Evolutionary conservation across 2,329 filamentous ascomycete genomes (phyloP), one percentile per base, ranked within the genome.

Genomic region (Alternaria ventricosa): DNA sequence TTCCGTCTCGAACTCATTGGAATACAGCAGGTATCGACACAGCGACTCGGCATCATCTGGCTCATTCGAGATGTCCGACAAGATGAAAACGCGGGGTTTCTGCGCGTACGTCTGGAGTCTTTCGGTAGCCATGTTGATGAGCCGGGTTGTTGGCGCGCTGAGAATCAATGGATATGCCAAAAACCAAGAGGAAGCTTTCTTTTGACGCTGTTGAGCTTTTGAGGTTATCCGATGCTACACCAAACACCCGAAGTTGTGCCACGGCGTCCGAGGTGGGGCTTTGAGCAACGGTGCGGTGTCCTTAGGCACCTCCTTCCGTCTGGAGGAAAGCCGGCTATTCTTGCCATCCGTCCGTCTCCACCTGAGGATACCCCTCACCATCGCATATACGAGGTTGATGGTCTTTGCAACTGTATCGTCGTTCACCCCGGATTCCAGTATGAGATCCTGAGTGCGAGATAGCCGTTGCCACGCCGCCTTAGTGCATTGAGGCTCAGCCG

Each of bases 51-150:
- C 75, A 67, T 80, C 79, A 60, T 81, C 79, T 5, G 80, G 79
- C 47, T 82, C 79, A 44, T 80, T 81, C 7, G 74, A 78, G 23
- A 81, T 80, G 56, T 81, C 79, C 1, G 78, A 75, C n/a, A 80
- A 62, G 60, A 82, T 77, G 69, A 82, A 78, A 15, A 82, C 75
- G 63, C 79, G 77, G 58, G 78, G 79, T 57, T 80, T 81, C n/a
- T 66, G 70, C 28, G 71, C 54, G 57, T 71, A 75, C 2, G 64
- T 70, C 44, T 77, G 76, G 7, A 78, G 72, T 22, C 58, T 70
- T 22, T 67, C 43, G n/a, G 71, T 64, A 10, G 75, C 65, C 76
- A 78, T 78, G 22, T 22, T 63, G 56, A 49, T 5, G 20, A 23
- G 15, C 36, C 49, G 15, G n/a, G 20, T 12, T 41, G 36, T 25